A percentile compares a stretch with the other conserved stretches of the same genome.
phyloP scores from a whole-genome alignment of 2,329 filamentous ascomycete species.

The Alternaria incomplexa region DNA sequence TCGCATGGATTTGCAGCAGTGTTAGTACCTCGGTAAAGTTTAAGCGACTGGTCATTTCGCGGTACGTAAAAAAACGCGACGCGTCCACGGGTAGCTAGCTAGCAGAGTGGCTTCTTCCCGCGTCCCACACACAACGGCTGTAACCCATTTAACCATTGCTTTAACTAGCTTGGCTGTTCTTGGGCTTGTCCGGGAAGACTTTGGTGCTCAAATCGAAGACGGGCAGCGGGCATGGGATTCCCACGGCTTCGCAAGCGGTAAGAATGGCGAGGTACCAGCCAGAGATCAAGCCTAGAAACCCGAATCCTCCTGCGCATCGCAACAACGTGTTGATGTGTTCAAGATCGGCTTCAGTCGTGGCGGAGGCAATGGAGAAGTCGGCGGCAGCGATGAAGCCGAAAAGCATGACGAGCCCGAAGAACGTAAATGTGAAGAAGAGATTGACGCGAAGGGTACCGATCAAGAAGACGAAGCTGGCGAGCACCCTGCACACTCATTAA shows the following conservation, averaged over 20 bases:
- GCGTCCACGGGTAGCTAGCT: not conserved
- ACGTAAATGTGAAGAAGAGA: conserved; percentile 20
- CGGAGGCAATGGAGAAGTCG: conserved; percentile 17
- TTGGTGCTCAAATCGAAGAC: conserved; percentile 26
- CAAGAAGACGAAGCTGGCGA: conserved; percentile 25
- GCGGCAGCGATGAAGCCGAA: conserved; percentile 28
- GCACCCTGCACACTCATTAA: conserved; percentile 15
- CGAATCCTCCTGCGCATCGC: conserved; percentile 21
- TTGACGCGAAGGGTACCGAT: conserved; percentile 27
- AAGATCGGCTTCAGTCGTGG: conserved; percentile 19
- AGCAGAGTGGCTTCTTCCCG: not conserved
- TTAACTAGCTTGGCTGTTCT: not conserved
- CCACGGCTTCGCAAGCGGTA: conserved; percentile 25
- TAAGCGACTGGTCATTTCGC: not conserved
- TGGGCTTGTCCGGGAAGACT: conserved; percentile 19
- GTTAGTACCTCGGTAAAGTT: not conserved
- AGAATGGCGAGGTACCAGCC: conserved; percentile 28
- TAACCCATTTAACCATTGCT: not conserved
- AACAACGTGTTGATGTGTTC: conserved; percentile 20
- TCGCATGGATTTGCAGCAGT: not conserved
- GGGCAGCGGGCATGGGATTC: conserved; percentile 27
- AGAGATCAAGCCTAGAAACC: conserved; percentile 21
- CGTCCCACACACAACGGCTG: not conserved
- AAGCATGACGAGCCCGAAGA: conserved; percentile 26
- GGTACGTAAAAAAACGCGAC: not conserved